Evolutionary conservation across 805 yeast species (phyloP), one percentile per base, ranked within the genome.

Genomic region (Lipomyces starkeyi): DNA sequence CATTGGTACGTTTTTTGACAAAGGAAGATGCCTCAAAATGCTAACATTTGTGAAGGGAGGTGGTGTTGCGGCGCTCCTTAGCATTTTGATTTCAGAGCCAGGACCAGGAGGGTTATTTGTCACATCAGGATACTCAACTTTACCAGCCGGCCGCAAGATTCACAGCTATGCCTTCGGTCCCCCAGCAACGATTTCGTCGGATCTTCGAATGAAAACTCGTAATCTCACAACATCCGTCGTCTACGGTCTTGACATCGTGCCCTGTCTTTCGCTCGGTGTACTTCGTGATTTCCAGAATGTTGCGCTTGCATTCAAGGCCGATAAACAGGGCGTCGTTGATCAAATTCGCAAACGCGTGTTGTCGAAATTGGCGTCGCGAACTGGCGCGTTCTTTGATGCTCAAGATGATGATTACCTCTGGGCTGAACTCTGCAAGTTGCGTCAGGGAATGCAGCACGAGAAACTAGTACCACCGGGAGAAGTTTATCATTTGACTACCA

Each of bases 391-490:
- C 25, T 66, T 68, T 43, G 71, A 62, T 37, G 68, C 72, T 13
- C 70, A 73, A 59, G 68, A 71, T 56, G 77, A 75, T 34, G 76
- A 76, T 60, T 75, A 74, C 52, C 68, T 76, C 20, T 72, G 73
- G 73, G 59, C 71, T 7, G 73, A 76, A 43, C 67, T 78, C n/a
- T 69, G 71, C 58, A 73, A 72, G n/a, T 68, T 78, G 13, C 71
- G 79, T 5, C 71, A 68, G 4, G 69, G 66, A 14, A 78, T 78
- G 80, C 70, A 71, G 47, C 71, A 71, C 62, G 79, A 78, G 62
- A 78, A 78, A 65, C 74, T 78, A 13, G 74, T 76, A 1, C 80
- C 80, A 5, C 80, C 80, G 0, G 80, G 80, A 1, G 73, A 73
- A n/a, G 74, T 78, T 11, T 77, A 76, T 61, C 78, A 77, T 55